Conservation (phyloP, 176 grass and related monocot genomes). For the Hyparrhenia diplandra region DNA sequence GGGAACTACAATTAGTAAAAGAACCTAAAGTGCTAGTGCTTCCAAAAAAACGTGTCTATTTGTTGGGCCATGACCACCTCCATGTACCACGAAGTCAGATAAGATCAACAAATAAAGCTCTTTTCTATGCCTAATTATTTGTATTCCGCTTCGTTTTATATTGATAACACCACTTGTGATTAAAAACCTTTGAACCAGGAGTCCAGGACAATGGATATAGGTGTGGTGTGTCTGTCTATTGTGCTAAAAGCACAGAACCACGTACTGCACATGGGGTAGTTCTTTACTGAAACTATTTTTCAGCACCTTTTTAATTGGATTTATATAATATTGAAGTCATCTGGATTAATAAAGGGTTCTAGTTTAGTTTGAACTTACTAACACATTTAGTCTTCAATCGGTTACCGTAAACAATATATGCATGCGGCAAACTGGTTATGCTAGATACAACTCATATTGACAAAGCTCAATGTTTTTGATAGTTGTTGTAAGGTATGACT, state of each 20-base stretch:
- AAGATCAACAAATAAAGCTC: too few relatives aligned
- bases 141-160: too few relatives aligned
- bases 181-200: neutral
- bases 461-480: neutral
- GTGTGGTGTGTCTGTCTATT: neutral
- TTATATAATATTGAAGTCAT: neutral
- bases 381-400: neutral
- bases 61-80: too few relatives aligned
- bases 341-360: neutral
- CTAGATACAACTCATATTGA: neutral
- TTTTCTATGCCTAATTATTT: too few relatives aligned
- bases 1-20: too few relatives aligned
- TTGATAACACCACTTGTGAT: neutral
- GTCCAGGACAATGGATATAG: neutral
- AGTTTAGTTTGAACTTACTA: neutral
- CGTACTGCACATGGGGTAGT: neutral
- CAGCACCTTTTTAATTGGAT: neutral
- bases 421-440: neutral
- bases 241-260: neutral
- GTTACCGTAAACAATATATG: neutral
- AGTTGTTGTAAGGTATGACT: neutral
- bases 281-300: too few relatives aligned
- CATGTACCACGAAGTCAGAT: too few relatives aligned
- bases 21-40: too few relatives aligned
- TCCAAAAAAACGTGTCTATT: too few relatives aligned